These are phyloP conservation scores for Fusarium scirpi DNA, from an alignment of 2,329 filamentous ascomycete genomes.

Conservation along the genomic window DNA sequence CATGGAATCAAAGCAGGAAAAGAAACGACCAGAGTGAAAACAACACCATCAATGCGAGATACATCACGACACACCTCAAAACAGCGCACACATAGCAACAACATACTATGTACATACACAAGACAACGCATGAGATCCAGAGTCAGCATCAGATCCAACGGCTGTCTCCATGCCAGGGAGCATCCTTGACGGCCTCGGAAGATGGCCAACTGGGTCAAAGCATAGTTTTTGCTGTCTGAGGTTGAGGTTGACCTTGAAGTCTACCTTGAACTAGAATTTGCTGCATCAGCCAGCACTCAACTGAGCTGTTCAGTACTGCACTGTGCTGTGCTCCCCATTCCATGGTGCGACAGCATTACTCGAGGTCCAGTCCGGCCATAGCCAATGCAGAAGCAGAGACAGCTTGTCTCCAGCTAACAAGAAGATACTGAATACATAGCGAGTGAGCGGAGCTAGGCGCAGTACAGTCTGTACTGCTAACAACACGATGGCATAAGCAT, in stretches of 20 bases:
- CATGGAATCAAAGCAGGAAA: conserved; percentile 25
- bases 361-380: conserved; percentile 31
- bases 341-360: conserved; percentile 28
- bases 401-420: conserved; percentile 1
- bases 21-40: conserved; percentile 22
- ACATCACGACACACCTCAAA: conserved; percentile 24
- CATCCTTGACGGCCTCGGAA: conserved; percentile 20
- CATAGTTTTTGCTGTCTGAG: conserved; percentile 8
- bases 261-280: not conserved
- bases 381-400: conserved; percentile 25
- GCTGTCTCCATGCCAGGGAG: conserved; percentile 25
- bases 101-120: conserved; percentile 25
- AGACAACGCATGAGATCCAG: conserved; percentile 33
- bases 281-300: not conserved
- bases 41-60: conserved; percentile 31
- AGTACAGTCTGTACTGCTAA: conserved; percentile 12
- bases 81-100: conserved; percentile 25
- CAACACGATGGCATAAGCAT: conserved; percentile 46
- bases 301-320: not conserved
- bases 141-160: conserved; percentile 28
- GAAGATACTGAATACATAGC: not conserved
- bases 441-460: not conserved
- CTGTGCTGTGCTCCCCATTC: conserved; percentile 9
- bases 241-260: conserved; percentile 20
- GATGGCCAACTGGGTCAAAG: conserved; percentile 18